phyloP scores from a whole-genome alignment of 2,329 filamentous ascomycete genomes.

The Colletotrichum graminicola region DNA sequence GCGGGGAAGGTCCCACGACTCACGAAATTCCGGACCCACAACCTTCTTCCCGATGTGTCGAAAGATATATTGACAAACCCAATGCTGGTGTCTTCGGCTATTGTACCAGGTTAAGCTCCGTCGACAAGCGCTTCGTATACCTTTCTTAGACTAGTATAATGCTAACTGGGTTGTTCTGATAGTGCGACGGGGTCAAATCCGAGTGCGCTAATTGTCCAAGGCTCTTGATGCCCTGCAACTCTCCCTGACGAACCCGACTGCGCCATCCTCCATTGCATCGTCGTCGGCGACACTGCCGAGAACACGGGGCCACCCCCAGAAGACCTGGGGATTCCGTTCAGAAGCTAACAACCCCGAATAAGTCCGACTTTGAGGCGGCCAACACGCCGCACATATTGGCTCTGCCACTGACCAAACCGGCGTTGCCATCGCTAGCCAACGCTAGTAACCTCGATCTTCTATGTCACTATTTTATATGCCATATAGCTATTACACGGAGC shows the following conservation, averaged over 20 bases:
- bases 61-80: background rate
- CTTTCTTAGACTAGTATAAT: rapidly evolving
- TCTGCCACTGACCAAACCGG: background rate
- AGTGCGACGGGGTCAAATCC: constrained; percentile 44
- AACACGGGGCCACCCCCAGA: constrained; percentile 40
- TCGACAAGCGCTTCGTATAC: background rate
- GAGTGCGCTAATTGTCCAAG: constrained; percentile 42
- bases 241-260: constrained; percentile 10
- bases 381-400: constrained; percentile 10
- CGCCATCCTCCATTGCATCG: constrained; percentile 15
- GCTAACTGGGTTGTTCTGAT: background rate
- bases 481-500: constrained; percentile 42
- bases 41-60: background rate
- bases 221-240: constrained; percentile 43
- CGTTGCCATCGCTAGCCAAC: constrained; percentile 31
- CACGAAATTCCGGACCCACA: background rate
- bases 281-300: constrained; percentile 20
- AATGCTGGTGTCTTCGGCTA: background rate
- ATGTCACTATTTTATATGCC: constrained; percentile 44
- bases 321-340: constrained; percentile 38
- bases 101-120: background rate
- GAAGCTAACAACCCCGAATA: constrained; percentile 13
- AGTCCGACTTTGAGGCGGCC: constrained; percentile 17
- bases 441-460: constrained; percentile 46
- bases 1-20: background rate